A percentile compares a stretch with the other conserved stretches of the same genome.
These are phyloP conservation scores for Kazachstania kunashirensis DNA, from an alignment of 805 yeast species.

Conservation along the genomic window DNA sequence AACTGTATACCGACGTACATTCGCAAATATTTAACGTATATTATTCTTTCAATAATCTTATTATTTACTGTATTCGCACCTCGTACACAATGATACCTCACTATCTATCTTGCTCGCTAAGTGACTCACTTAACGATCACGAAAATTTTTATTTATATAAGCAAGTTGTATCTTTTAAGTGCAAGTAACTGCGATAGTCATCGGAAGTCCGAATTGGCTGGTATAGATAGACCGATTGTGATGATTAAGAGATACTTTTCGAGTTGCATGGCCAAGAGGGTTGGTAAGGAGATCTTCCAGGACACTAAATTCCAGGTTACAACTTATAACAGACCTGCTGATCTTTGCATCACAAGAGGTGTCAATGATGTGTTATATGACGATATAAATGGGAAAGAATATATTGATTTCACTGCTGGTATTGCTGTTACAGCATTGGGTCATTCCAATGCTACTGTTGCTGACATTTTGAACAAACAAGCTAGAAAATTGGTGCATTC, in stretches of 20 bases:
- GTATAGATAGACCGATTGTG: too few species aligned
- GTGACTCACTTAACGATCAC: slow-evolving; percentile 13
- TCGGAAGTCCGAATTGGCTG: too few species aligned
- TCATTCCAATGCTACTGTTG: slow-evolving; percentile 67
- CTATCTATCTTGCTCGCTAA: slow-evolving; percentile 9
- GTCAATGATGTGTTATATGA: slow-evolving; percentile 76
- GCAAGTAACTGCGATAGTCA: slow-evolving; percentile 13
- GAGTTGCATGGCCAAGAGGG: slow-evolving; percentile 8
- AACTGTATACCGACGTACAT: too few species aligned
- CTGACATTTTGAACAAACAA: slow-evolving; percentile 65
- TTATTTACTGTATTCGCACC: too few species aligned
- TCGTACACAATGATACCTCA: neutral
- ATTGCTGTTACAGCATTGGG: slow-evolving; percentile 96
- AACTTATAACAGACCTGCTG: slow-evolving; percentile 69
- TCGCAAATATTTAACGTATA: too few species aligned
- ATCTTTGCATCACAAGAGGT: slow-evolving; percentile 67
- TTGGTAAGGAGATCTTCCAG: slow-evolving; percentile 6
- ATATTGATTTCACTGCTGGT: slow-evolving; percentile 89
- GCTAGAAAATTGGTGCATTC: slow-evolving; percentile 65
- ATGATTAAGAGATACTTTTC: slow-evolving; percentile 19
- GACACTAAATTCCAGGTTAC: slow-evolving; percentile 41
- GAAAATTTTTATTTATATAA: neutral
- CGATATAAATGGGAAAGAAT: slow-evolving; percentile 56
- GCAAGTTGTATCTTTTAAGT: slow-evolving; percentile 10
- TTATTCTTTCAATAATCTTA: too few species aligned